Evolutionary conservation across 169 alveolate genomes (phyloP), one percentile per base, ranked within the genome.

Genomic region (Eimeria praecox): DNA sequence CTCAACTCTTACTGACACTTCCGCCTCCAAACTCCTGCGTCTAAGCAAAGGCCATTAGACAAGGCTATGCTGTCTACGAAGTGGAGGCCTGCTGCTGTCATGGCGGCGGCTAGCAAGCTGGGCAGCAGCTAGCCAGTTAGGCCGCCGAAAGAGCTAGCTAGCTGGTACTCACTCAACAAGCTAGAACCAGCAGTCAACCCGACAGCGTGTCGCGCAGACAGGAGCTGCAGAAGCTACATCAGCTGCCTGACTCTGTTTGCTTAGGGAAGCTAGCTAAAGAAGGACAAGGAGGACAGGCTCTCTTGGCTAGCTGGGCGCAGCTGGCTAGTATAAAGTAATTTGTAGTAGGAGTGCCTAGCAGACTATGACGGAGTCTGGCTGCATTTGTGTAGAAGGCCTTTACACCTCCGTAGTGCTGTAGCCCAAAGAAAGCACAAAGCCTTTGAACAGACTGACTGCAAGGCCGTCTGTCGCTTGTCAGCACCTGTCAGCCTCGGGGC

Each of bases 401-500:
- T 5, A 66, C 8, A 27, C 77, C 77, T 66, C 42, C 42, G 44
- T 66, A 66, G 30, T 10, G 18, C 44, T 66, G 40, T 27, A 6
- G 22, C 6, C 77, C 77, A 30, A 66, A 66, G 42, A 66, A 66
- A 0, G 85, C 52, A 40, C 35, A 12, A 10, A 18, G 22, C 35
- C 54, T 75, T 20, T 24, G 77, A 38, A 66, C 77, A 30, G 77
- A 66, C 8, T 66, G 77, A 9, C 38, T 6, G 42, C 42, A 38
- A 9, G 22, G 40, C 77, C 40, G 10, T 66, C 77, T 66, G 77
- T 75, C 56, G 85, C 56, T 56, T 16, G 56, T 75, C 54, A 38
- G 54, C 33, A 20, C n/a, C 59, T 75, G 85, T 16, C 35, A 75
- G 85, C 85, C 85, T 75, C 59, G 6, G 59, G 85, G 85, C 85